These are phyloP conservation scores for Paramecium tetraurelia DNA, from an alignment of 73 alveolate species.

Conservation along the genomic window DNA sequence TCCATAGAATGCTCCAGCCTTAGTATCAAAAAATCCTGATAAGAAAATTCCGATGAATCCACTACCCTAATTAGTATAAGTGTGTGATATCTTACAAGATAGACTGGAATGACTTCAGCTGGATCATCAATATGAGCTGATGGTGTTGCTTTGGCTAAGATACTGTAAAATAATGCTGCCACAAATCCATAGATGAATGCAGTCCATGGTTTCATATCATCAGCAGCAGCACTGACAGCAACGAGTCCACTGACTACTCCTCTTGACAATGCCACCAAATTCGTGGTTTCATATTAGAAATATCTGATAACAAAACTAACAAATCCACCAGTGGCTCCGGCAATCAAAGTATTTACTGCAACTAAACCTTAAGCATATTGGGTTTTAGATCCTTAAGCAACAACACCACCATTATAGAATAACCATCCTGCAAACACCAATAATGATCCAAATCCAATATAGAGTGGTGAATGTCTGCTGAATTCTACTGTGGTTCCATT, in stretches of 20 bases:
- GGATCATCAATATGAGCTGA: constrained; percentile 21
- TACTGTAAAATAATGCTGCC: neutral
- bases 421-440: neutral
- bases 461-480: neutral
- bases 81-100: neutral
- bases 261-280: neutral
- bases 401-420: neutral
- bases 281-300: neutral
- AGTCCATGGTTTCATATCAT: neutral
- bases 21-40: neutral
- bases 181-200: constrained; percentile 11
- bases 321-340: constrained; percentile 42
- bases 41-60: neutral
- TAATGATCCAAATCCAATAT: constrained; percentile 19
- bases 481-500: neutral
- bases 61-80: neutral
- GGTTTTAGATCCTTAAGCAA: neutral
- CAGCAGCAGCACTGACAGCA: neutral
- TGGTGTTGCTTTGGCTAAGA: neutral
- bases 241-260: constrained; percentile 10
- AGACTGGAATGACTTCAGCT: constrained; percentile 7
- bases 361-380: neutral
- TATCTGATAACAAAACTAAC: neutral
- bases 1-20: constrained; percentile 16
- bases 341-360: constrained; percentile 30